Conservation (phyloP, 1,139 yeast species). For the Magnusiomyces sp. region DNA sequence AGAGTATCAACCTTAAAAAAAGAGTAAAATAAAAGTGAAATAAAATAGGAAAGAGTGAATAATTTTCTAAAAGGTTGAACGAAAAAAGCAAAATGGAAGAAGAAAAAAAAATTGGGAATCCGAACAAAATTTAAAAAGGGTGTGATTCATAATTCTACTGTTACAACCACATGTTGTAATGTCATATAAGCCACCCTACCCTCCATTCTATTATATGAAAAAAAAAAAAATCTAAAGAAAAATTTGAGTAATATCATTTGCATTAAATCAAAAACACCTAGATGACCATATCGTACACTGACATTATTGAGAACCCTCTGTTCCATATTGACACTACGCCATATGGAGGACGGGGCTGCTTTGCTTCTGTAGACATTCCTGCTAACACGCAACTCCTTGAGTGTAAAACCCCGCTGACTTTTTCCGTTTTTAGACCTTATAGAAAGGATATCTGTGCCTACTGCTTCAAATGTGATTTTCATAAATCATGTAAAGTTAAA, state of each 20-base stretch:
- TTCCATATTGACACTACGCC: slow-evolving; percentile 21
- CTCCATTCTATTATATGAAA: background rate
- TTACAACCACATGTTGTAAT: background rate
- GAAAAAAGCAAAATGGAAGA: background rate
- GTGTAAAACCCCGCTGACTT: slow-evolving; percentile 40
- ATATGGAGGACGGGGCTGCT: slow-evolving; percentile 58
- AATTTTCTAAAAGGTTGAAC: background rate
- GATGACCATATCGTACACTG: no score
- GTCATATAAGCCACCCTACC: no score
- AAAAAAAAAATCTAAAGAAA: background rate
- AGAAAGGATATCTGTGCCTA: slow-evolving; percentile 56
- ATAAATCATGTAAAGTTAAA: slow-evolving; percentile 38
- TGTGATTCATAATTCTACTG: background rate
- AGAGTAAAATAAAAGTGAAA: background rate
- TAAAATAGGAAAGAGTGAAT: background rate
- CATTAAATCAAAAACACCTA: background rate
- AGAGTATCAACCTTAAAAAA: no score
- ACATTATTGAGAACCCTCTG: background rate
- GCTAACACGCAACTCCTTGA: slow-evolving; percentile 37
- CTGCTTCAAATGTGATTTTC: slow-evolving; percentile 47
- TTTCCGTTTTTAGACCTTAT: slow-evolving; percentile 45
- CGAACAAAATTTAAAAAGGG: background rate
- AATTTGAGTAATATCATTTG: background rate
- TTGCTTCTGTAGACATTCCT: slow-evolving; percentile 38
- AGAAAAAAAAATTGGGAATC: background rate